Base-by-base conservation (phyloP, 169 alveolate species). In the Plasmodium vinckei region DNA sequence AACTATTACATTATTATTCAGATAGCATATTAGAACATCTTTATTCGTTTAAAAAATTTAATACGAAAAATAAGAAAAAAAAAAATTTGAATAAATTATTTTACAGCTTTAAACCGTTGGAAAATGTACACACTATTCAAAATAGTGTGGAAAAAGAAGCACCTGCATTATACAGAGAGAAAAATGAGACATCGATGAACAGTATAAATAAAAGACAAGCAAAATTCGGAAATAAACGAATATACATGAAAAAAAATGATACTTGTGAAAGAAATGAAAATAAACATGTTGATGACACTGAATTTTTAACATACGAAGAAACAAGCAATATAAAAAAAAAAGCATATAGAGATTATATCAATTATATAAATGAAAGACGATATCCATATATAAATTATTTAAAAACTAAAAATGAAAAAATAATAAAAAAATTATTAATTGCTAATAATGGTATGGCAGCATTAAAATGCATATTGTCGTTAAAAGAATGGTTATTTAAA, bases 391-490 rank as follows among this genome's bases (percentile, higher is more conserved):
- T 82, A 57, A 56, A 82, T 82, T 69, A 67, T 47, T 61, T 44
- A 75, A 87, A 67, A 49, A 63, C 42, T 0, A 82, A 53, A 44
- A 82, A 82, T 69, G 90, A 71, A 2, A 65, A 69, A 71, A 82
- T 82, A 46, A 87, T 92, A 65, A 87, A 87, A 59, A 92, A 73
- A 44, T 84, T 92, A 7, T 68, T 92, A 75, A 91, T 92, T 56
- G 94, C 94, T 12, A 92, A 91, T 54, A 92, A 88, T 63, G 94
- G 94, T 1, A 91, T 88, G 90, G 94, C 94, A 49, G 94, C 94
- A n/a, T 57, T 87, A 56, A 92, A 92, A 61, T 92, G 94, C 53
- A 92, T 92, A 13, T 47, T 91, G 25, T 92, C 94, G 2, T 72
- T 92, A 88, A 92, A 91, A 63, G 93, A 92, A 47, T 92, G 94